phyloP scores from a whole-genome alignment of 306 rosid genomes.

The Chamaecrista fasciculata region DNA sequence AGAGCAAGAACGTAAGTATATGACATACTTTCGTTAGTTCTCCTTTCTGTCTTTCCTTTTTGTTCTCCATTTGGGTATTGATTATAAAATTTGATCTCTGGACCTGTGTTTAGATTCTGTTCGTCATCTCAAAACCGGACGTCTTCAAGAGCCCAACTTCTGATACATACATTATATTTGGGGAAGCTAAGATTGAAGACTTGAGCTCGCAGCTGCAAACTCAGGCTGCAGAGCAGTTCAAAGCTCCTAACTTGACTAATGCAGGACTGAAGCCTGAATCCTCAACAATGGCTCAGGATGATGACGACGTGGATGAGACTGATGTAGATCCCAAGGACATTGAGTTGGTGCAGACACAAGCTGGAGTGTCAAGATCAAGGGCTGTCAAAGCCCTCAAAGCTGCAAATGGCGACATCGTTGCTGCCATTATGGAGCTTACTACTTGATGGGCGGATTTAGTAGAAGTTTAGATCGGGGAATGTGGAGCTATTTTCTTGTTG shows the following conservation, averaged over 20 bases:
- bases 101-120: conserved; percentile 51
- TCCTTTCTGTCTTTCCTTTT: neutral
- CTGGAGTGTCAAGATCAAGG: conserved; percentile 74
- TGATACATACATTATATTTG: conserved; percentile 77
- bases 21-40: neutral
- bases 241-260: conserved; percentile 69
- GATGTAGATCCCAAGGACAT: conserved; percentile 85
- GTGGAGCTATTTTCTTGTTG: conserved; percentile 23
- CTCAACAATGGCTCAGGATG: conserved; percentile 59
- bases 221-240: conserved; percentile 95
- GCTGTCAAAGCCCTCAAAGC: conserved; percentile 84
- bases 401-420: conserved; percentile 71
- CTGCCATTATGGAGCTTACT: conserved; percentile 91
- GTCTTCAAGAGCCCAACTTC: conserved; percentile 93
- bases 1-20: conserved; percentile 81
- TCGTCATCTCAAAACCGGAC: conserved; percentile 85
- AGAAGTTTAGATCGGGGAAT: conserved; percentile 17
- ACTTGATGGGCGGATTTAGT: conserved; percentile 40
- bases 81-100: neutral
- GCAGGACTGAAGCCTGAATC: conserved; percentile 65
- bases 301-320: conserved; percentile 75
- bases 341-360: conserved; percentile 93
- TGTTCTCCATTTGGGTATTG: neutral
- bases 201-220: conserved; percentile 83
- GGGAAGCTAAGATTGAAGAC: conserved; percentile 92